Base-by-base conservation (phyloP, 108 stramenopile species). In the Pinguiococcus pyrenoidosus region DNA sequence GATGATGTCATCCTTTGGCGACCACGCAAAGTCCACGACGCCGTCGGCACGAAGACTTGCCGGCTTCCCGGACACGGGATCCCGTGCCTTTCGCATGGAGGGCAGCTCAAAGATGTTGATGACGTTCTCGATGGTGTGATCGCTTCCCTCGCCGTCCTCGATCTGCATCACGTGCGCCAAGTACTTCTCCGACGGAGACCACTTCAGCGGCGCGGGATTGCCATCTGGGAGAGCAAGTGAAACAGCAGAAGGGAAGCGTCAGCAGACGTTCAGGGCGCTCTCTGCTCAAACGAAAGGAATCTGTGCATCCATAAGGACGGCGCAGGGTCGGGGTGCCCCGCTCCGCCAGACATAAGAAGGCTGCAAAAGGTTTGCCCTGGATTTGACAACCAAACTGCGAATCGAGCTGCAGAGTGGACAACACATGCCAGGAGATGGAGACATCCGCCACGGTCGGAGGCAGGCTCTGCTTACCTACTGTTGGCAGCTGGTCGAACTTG, bases 21-120 rank as follows among this genome's bases (percentile, higher is more conserved):
- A 81, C 81, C 89, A 96, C 49, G 87, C 83, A 56, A 92, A 96
- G 50, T 92, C 93, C 44, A 67, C 62, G 39, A 91, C 80, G 17
- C 87, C 90, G 38, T 89, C 87, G 21, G 86, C 77, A 13, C 71
- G 67, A n/a, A 10, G 40, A 42, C 7, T 42, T 16, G 14, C 10
- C 6, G 8, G 7, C 40, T 8, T 12, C 7, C 40, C 10, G 7
- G 7, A 12, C 9, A 17, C 14, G 16, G 39, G 39, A n/a, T 29
- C 5, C 1, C 14, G 9, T 10, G 21, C 40, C 58, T 44, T 61
- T 61, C 12, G 54, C 87, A 92, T 89, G 25, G 68, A 56, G 10
- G 89, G 90, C 3, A 83, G 77, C 59, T 80, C 80, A 61, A 78
- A 92, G 35, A 96, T 72, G 27, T 84, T 81, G 56, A 96, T 83